A percentile compares a stretch with the other conserved stretches of the same genome.
Conservation (phyloP, 352 stramenopile species). For the Phytopythium cucurbitacearum region DNA sequence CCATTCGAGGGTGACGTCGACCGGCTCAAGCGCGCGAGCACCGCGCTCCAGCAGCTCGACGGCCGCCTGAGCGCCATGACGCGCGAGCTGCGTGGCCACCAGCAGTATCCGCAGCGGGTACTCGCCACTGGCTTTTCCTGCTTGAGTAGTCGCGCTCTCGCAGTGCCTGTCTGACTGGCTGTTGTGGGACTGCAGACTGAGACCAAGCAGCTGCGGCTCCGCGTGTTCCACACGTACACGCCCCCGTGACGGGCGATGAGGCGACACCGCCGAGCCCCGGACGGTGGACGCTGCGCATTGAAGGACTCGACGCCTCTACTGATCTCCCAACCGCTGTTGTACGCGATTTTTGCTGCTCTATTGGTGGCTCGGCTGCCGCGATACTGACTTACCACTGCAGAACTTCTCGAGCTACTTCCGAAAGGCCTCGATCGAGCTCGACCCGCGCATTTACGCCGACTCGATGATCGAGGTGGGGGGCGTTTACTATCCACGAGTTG, state of each 20-base stretch:
- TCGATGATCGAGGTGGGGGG: constrained; percentile 52
- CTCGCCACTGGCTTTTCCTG: background rate
- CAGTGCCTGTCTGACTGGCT: background rate
- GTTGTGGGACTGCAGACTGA: constrained; percentile 25
- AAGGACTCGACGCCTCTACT: constrained; percentile 35
- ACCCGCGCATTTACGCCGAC: constrained; percentile 63
- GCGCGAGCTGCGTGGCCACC: constrained; percentile 52
- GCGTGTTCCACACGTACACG: constrained; percentile 58
- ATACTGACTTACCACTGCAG: constrained; percentile 16
- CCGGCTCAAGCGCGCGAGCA: constrained; percentile 40
- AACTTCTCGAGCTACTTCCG: constrained; percentile 79
- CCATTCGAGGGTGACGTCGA: constrained; percentile 50
- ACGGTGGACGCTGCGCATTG: constrained; percentile 62
- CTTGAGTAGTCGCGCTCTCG: background rate
- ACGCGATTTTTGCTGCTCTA: constrained; percentile 1
- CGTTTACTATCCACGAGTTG: too few relatives aligned
- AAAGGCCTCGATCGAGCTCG: constrained; percentile 68
- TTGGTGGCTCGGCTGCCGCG: background rate
- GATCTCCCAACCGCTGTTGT: constrained; percentile 34
- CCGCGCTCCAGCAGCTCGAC: constrained; percentile 36
- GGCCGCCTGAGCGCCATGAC: constrained; percentile 39
- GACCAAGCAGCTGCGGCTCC: constrained; percentile 49
- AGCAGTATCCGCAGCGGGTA: constrained; percentile 44
- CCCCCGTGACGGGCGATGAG: constrained; percentile 34
- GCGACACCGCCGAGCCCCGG: constrained; percentile 26